These are phyloP conservation scores for Pichia sp. DNA, from an alignment of 1,139 yeast genomes.

Conservation along the genomic window DNA sequence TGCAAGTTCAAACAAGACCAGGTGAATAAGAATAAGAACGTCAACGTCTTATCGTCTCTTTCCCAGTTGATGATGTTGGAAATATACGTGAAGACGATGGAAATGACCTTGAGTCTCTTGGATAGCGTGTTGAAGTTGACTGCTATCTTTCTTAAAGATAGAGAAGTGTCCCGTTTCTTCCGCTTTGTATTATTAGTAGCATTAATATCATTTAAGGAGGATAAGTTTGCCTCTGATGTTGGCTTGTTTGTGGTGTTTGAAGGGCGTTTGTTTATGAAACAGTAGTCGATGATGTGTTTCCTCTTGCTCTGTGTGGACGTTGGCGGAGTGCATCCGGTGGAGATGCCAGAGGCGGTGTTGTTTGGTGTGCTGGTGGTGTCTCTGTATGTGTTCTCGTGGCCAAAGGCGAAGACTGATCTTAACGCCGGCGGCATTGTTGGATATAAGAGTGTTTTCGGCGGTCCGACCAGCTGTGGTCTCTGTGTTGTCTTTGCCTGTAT, in stretches of 20 bases:
- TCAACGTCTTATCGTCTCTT: slow-evolving; percentile 55
- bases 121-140: slow-evolving; percentile 14
- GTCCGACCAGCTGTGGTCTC: too few relatives aligned
- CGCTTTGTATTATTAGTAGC: too few relatives aligned
- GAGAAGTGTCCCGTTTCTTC: background rate
- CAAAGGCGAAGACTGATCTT: too few relatives aligned
- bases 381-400: too few relatives aligned
- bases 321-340: too few relatives aligned
- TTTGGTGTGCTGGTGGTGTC: too few relatives aligned
- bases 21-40: slow-evolving; percentile 52
- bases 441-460: too few relatives aligned
- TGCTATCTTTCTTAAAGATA: slow-evolving; percentile 16
- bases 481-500: too few relatives aligned
- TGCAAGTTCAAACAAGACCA: slow-evolving; percentile 70
- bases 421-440: too few relatives aligned
- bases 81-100: slow-evolving; percentile 54
- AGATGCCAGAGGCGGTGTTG: too few relatives aligned
- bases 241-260: background rate
- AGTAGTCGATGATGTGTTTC: slow-evolving; percentile 8
- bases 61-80: slow-evolving; percentile 62
- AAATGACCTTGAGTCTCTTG: slow-evolving; percentile 38
- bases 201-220: too few relatives aligned
- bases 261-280: background rate
- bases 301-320: background rate
- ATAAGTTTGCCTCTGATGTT: too few relatives aligned